Evolutionary conservation across 176 grass and related monocot genomes (phyloP).

Genomic region (Raddia guianensis): DNA sequence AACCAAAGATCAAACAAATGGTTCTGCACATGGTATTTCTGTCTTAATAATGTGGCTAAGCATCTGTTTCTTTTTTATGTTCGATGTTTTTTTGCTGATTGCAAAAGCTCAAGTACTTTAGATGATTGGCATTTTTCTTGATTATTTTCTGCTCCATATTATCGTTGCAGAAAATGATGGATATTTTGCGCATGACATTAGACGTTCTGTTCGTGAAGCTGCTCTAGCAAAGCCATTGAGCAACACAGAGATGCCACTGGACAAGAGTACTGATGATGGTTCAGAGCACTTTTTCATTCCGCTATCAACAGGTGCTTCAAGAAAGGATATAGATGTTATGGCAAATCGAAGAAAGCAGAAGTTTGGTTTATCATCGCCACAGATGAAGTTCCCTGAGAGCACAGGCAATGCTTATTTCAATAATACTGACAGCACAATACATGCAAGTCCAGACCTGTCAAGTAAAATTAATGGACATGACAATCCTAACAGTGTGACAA

Average conservation of each 20-base stretch:
- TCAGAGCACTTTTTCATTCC: conserved; percentile 94
- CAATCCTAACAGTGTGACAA: conserved; percentile 6
- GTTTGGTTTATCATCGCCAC: conserved; percentile 46
- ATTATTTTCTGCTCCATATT: conserved; percentile 35
- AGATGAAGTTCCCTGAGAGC: conserved; percentile 44
- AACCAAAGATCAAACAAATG: conserved; percentile 48
- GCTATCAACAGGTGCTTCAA: conserved; percentile 48
- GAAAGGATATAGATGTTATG: conserved; percentile 56
- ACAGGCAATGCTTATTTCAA: conserved; percentile 40
- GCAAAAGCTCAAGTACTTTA: conserved; percentile 16
- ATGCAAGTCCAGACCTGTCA: conserved; percentile 46
- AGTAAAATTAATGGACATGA: conserved; percentile 52
- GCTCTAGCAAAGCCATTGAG: conserved; percentile 72
- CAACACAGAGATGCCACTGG: conserved; percentile 55
- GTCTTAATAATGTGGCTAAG: conserved; percentile 12
- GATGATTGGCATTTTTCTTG: conserved; percentile 24
- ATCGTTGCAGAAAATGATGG: conserved; percentile 61
- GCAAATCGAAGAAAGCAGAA: conserved; percentile 63
- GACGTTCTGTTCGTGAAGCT: conserved; percentile 87
- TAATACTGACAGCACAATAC: conserved; percentile 28
- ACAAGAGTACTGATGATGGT: conserved; percentile 63
- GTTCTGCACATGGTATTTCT: conserved; percentile 45
- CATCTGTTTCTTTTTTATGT: not conserved
- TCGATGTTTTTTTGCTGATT: conserved; percentile 23
- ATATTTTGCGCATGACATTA: conserved; percentile 68